A percentile compares a stretch with the other conserved stretches of the same genome.
These are phyloP conservation scores for Trametes punicea DNA, from an alignment of 768 basidiomycete species.

Conservation along the genomic window DNA sequence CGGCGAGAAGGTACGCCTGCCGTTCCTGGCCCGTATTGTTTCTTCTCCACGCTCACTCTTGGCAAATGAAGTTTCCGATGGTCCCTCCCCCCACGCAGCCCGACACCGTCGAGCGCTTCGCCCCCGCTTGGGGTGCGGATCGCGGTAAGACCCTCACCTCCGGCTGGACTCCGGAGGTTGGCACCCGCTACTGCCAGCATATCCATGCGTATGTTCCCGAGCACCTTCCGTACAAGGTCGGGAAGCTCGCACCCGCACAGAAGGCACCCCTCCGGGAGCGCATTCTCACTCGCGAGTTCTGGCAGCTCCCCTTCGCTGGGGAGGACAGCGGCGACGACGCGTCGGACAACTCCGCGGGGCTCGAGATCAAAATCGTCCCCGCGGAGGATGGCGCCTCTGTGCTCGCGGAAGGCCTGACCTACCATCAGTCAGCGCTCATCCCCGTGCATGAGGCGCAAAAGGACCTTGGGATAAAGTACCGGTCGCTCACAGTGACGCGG, in stretches of 20 bases:
- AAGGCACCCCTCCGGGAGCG: conserved; percentile 13
- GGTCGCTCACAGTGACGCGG: conserved; percentile 16
- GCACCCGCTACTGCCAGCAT: conserved; percentile 22
- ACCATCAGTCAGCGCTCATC: conserved; percentile 17
- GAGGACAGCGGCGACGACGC: conserved; percentile 1
- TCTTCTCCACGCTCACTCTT: not conserved
- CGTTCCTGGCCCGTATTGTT: not conserved
- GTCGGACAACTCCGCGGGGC: not conserved
- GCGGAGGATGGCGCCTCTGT: conserved; percentile 7
- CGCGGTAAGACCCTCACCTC: not conserved
- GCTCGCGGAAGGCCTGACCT: conserved; percentile 18
- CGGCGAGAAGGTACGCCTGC: conserved; percentile 8
- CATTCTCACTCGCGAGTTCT: conserved; percentile 14
- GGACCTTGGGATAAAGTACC: conserved; percentile 16
- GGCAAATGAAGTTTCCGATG: conserved; percentile 3
- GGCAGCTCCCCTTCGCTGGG: conserved; percentile 7
- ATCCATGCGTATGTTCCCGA: conserved; percentile 20
- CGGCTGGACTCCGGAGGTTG: conserved; percentile 6
- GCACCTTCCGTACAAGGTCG: conserved; percentile 19
- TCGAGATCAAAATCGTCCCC: conserved; percentile 8
- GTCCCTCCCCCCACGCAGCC: conserved; percentile 8
- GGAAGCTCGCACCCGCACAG: conserved; percentile 11
- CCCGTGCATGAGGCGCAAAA: conserved; percentile 20
- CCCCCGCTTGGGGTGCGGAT: not conserved
- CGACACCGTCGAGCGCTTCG: not conserved